These are phyloP conservation scores for Cyberlindnera lachancei DNA, from an alignment of 805 yeast genomes.

Conservation along the genomic window DNA sequence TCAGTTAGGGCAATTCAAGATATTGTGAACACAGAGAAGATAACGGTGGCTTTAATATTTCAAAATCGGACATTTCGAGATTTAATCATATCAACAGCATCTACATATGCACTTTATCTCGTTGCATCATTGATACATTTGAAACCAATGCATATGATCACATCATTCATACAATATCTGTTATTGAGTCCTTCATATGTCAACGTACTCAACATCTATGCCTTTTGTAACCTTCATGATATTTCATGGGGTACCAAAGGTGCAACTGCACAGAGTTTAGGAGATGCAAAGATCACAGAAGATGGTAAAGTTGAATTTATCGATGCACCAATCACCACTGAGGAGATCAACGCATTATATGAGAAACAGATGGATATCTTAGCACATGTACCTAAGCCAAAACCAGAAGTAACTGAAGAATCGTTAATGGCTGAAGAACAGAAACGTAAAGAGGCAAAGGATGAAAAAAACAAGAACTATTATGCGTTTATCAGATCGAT, in stretches of 20 bases:
- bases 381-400: conserved; percentile 27
- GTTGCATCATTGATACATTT: conserved; percentile 73
- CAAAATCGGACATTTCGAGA: conserved; percentile 74
- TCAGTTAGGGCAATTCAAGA: conserved; percentile 63
- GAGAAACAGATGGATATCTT: conserved; percentile 55
- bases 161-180: conserved; percentile 79
- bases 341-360: conserved; percentile 72
- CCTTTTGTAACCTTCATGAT: conserved; percentile 94
- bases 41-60: conserved; percentile 41
- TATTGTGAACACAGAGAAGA: conserved; percentile 27
- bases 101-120: conserved; percentile 78
- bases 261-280: conserved; percentile 65
- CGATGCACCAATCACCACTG: conserved; percentile 67
- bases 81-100: conserved; percentile 73
- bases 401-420: conserved; percentile 23
- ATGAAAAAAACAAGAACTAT: conserved; percentile 65
- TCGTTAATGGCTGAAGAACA: conserved; percentile 21
- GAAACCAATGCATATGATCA: conserved; percentile 90
- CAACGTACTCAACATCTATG: conserved; percentile 87
- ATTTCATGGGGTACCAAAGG: conserved; percentile 98
- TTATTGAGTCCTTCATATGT: conserved; percentile 83
- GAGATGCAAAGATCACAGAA: conserved; percentile 68
- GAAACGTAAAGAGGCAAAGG: conserved; percentile 26
- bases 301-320: conserved; percentile 56
- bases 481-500: conserved; percentile 86